Percentiles rank a stretch among this genome's conserved stretches.
Evolutionary conservation across 2,329 filamentous ascomycete genomes (phyloP).

Genomic region (Hyphodiscus sp.): DNA sequence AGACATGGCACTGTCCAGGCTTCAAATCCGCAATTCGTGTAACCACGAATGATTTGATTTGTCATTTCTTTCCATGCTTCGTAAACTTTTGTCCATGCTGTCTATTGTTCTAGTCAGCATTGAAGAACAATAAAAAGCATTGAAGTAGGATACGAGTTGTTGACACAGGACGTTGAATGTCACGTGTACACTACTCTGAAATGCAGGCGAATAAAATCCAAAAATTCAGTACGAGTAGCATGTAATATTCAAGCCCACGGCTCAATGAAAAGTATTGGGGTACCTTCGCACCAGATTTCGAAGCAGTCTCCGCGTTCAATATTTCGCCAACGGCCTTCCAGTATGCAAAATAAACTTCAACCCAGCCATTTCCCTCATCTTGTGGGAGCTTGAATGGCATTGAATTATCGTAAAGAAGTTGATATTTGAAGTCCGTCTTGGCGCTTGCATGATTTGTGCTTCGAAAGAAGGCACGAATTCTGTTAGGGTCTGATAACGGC

Average conservation of each 20-base stretch:
- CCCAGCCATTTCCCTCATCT: slow-evolving; percentile 73
- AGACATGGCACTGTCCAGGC: slow-evolving; percentile 91
- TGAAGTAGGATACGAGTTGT: neutral
- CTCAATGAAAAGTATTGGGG: neutral
- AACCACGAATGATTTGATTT: slow-evolving; percentile 71
- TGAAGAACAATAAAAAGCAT: neutral
- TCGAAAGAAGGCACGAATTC: slow-evolving; percentile 64
- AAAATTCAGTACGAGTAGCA: neutral
- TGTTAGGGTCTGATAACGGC: slow-evolving; percentile 53
- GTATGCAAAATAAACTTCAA: slow-evolving; percentile 74
- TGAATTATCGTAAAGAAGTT: slow-evolving; percentile 57
- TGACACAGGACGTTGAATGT: neutral
- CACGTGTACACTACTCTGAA: neutral
- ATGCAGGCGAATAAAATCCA: neutral
- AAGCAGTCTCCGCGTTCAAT: slow-evolving; percentile 54
- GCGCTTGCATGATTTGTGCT: slow-evolving; percentile 57
- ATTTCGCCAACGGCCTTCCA: slow-evolving; percentile 79
- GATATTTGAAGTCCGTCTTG: slow-evolving; percentile 63
- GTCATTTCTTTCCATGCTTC: slow-evolving; percentile 83
- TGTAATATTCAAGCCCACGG: neutral
- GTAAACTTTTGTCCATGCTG: slow-evolving; percentile 69
- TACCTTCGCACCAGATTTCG: slow-evolving; percentile 25
- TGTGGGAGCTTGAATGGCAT: slow-evolving; percentile 18
- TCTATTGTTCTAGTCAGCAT: slow-evolving; percentile 19
- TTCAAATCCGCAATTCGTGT: slow-evolving; percentile 68